Base-by-base conservation (phyloP, 1,139 yeast species). In the Hanseniaspora gamundiae region DNA sequence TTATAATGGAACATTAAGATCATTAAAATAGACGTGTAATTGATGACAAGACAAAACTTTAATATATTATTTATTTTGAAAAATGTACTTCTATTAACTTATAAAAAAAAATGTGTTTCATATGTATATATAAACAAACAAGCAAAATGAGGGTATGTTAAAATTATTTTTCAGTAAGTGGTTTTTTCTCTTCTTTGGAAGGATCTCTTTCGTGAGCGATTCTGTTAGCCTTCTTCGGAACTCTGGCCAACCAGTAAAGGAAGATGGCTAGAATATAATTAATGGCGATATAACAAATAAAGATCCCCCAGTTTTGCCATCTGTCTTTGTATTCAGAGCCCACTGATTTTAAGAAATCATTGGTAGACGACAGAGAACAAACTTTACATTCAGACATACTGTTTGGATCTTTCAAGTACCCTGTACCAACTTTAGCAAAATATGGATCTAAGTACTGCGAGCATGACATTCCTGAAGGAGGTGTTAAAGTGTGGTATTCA, bases 291-390 rank as follows among this genome's bases (percentile, higher is more conserved):
- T 45, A 61, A 40, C 55, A 54, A 35, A 59, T 50, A 51, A 74
- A 73, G 45, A 79, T 70, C 58, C 91, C 91, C 50, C 69, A 69
- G 58, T 81, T 74, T 69, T 88, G 73, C 82, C 88, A 80, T 59
- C 75, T 70, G 49, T 70, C 65, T n/a, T 57, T 42, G 53, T 69
- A 76, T 1, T 53, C 40, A 19, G 78, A 64, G 44, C 66, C 62
- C 36, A 78, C 65, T 16, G 59, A 28, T 0, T 51, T 51, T 61
- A 80, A 67, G 57, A 65, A 80, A 14, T 59, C 70, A 54, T 80
- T 70, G 4, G 86, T 78, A 4, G 60, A 50, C 1, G 64, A 55
- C 50, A 71, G 59, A 8, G 67, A 52, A 62, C 88, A 81, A 64
- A 65, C 76, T 4, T 60, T 42, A 62, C 88, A 80, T 2, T 51